phyloP scores from a whole-genome alignment of 345 rosid genomes.

The Xanthoceras sorbifolium region DNA sequence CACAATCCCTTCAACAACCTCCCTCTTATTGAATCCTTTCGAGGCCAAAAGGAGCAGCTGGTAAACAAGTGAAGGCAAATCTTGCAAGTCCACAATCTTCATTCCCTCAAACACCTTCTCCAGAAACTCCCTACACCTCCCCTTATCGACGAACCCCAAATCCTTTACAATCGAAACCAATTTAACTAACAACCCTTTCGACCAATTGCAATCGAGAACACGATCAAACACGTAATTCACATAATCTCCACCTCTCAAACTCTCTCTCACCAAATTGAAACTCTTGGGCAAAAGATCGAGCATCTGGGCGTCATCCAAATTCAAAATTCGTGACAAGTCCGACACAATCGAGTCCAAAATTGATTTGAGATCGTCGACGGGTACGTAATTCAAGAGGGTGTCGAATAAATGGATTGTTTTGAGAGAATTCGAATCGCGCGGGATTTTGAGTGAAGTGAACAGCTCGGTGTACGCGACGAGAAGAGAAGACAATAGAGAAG shows the following conservation, averaged over 20 bases:
- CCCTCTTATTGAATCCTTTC: conserved; percentile 71
- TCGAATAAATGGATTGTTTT: conserved; percentile 56
- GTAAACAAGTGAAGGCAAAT: conserved; percentile 71
- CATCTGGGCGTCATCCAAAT: conserved; percentile 68
- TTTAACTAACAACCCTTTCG: conserved; percentile 54
- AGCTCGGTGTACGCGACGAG: conserved; percentile 57
- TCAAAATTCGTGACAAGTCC: conserved; percentile 24
- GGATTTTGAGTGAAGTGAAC: conserved; percentile 48
- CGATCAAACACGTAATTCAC: conserved; percentile 43
- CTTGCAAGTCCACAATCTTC: conserved; percentile 62
- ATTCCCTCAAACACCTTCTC: conserved; percentile 69
- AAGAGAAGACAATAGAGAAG: conserved; percentile 63
- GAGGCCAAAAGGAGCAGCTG: conserved; percentile 81
- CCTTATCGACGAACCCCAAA: conserved; percentile 51
- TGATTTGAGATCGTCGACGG: conserved; percentile 37
- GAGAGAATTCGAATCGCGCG: conserved; percentile 63
- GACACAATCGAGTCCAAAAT: conserved; percentile 45
- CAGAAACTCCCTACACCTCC: conserved; percentile 57
- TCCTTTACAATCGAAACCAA: conserved; percentile 68
- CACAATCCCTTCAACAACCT: conserved; percentile 69
- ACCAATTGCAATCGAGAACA: conserved; percentile 57
- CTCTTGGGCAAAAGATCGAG: conserved; percentile 72
- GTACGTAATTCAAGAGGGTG: conserved; percentile 43
- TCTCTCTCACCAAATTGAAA: conserved; percentile 40
- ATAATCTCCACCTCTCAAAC: conserved; percentile 41